Evolutionary conservation across 805 yeast species (phyloP).

Genomic region (Candida pseudoglaebosa): DNA sequence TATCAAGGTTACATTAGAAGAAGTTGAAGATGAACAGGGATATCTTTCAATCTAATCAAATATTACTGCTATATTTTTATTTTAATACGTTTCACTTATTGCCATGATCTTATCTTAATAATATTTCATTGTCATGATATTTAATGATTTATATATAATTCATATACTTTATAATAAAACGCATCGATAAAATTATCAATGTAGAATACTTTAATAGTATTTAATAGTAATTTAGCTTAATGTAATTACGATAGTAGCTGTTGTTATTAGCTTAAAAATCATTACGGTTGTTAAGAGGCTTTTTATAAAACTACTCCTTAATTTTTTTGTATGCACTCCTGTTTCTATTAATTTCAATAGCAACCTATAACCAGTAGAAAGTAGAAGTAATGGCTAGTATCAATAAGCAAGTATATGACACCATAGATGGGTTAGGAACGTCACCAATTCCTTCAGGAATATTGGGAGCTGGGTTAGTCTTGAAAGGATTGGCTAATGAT

Average conservation of each 20-base stretch:
- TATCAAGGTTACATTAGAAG: constrained; percentile 1
- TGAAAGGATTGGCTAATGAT: background rate
- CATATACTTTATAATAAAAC: background rate
- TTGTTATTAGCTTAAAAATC: too few species aligned
- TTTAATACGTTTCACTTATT: background rate
- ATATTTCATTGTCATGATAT: too few species aligned
- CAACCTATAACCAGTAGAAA: background rate
- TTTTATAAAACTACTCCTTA: too few species aligned
- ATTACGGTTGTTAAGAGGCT: too few species aligned
- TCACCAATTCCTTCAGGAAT: constrained; percentile 10
- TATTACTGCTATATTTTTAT: too few species aligned
- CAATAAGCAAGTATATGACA: background rate
- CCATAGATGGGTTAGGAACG: constrained; percentile 5
- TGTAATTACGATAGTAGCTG: too few species aligned
- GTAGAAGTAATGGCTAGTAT: background rate
- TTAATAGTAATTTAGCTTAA: too few species aligned
- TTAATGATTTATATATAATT: background rate
- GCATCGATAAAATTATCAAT: background rate
- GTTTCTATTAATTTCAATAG: background rate
- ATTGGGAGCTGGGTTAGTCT: constrained; percentile 6
- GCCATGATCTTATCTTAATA: background rate
- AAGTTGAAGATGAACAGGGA: constrained; percentile 5
- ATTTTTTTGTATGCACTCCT: background rate
- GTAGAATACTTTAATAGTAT: too few species aligned
- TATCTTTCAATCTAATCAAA: constrained; percentile 1